Evolutionary conservation across 768 basidiomycete species (phyloP).

Genomic region (Mycena galericulata): DNA sequence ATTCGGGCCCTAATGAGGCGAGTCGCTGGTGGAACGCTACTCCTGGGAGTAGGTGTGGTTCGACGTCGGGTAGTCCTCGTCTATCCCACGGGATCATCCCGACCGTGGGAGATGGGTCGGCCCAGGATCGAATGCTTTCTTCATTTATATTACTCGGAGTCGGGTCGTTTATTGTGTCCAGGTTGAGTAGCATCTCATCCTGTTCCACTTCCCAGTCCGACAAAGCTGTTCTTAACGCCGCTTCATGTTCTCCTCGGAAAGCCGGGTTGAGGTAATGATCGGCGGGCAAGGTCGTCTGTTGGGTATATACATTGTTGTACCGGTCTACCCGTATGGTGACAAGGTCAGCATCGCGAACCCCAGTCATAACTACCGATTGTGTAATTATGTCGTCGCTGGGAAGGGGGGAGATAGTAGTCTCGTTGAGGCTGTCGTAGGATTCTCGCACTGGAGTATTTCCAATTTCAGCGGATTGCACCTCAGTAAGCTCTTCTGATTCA

Average conservation of each 20-base stretch:
- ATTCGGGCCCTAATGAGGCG: too few relatives aligned
- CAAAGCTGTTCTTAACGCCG: neutral
- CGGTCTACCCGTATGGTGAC: neutral
- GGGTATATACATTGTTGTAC: neutral
- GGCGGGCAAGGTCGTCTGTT: neutral
- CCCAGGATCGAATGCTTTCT: too few relatives aligned
- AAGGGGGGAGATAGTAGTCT: neutral
- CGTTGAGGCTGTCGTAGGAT: neutral
- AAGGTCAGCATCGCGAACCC: neutral
- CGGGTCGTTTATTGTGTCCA: too few relatives aligned
- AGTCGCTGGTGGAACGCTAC: too few relatives aligned
- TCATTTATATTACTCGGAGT: too few relatives aligned
- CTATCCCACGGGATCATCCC: too few relatives aligned
- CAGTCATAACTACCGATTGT: neutral
- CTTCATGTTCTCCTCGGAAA: neutral
- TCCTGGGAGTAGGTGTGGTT: too few relatives aligned
- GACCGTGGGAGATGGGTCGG: too few relatives aligned
- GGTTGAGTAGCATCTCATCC: too few relatives aligned
- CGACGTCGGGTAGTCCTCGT: too few relatives aligned
- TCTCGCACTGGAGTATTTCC: neutral
- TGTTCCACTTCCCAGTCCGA: too few relatives aligned
- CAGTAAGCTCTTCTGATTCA: neutral
- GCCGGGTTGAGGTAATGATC: neutral
- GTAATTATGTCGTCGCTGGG: neutral
- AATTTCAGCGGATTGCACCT: too few relatives aligned